phyloP scores from a whole-genome alignment of 208 protist species.

The Leishmania lainsoni region DNA sequence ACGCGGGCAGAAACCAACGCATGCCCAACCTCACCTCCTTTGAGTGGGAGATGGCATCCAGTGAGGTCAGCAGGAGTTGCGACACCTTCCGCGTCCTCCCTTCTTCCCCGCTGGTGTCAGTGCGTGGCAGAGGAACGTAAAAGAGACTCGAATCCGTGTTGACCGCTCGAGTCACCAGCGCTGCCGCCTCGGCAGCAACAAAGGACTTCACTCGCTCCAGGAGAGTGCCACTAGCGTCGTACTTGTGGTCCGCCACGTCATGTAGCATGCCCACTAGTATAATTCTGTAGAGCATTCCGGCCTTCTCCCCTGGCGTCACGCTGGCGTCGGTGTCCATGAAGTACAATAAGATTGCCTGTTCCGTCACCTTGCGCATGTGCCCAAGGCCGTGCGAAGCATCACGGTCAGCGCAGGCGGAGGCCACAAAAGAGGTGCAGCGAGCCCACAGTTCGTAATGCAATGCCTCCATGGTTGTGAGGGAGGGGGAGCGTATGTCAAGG shows the following conservation, averaged over 20 bases:
- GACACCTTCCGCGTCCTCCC: background rate
- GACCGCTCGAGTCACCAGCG: background rate
- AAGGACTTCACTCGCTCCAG: conserved; percentile 40
- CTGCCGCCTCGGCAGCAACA: conserved; percentile 20
- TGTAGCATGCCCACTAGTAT: conserved; percentile 88
- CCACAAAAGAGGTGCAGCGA: conserved; percentile 66
- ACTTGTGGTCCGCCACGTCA: conserved; percentile 90
- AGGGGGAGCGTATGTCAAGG: background rate
- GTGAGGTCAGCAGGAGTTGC: conserved; percentile 18
- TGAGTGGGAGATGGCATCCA: conserved; percentile 83
- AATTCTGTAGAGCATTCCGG: conserved; percentile 45
- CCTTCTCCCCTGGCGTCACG: background rate
- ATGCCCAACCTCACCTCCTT: conserved; percentile 70
- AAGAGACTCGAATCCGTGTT: background rate
- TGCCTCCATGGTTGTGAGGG: conserved; percentile 42
- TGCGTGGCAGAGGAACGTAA: conserved; percentile 8
- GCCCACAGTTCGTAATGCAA: conserved; percentile 65
- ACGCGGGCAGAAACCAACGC: conserved; percentile 65
- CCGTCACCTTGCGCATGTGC: conserved; percentile 81
- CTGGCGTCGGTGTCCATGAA: conserved; percentile 34
- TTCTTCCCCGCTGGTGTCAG: background rate
- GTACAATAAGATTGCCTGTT: conserved; percentile 67
- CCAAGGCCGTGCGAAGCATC: conserved; percentile 75
- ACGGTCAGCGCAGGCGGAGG: conserved; percentile 53
- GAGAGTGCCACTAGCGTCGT: conserved; percentile 55